Percentiles rank a stretch among this genome's conserved stretches.
phyloP scores from a whole-genome alignment of 1,284 basidiomycete genomes.

The Paramarasmius palmivorus region DNA sequence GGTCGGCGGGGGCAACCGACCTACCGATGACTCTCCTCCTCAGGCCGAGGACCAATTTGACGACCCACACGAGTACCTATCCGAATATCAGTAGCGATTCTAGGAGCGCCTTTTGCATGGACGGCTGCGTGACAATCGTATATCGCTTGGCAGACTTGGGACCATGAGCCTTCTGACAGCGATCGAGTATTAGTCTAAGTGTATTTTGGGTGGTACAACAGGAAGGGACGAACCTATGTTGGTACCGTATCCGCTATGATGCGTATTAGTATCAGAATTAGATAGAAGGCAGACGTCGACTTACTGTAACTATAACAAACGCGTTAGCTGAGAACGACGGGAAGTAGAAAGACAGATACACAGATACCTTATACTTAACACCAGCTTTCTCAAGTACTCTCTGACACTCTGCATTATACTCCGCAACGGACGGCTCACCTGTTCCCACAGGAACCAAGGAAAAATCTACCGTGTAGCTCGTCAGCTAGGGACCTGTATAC shows the following conservation, averaged over 20 bases:
- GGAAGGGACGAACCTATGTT: conserved; percentile 62
- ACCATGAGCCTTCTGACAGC: conserved; percentile 79
- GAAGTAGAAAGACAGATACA: conserved; percentile 10
- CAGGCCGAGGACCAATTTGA: conserved; percentile 51
- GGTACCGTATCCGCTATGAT: conserved; percentile 81
- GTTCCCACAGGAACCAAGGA: conserved; percentile 84
- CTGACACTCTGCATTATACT: conserved; percentile 78
- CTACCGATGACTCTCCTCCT: too few relatives aligned
- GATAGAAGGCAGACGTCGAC: too few relatives aligned
- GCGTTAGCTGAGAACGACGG: conserved; percentile 13
- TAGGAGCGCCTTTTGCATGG: conserved; percentile 72
- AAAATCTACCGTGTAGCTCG: too few relatives aligned
- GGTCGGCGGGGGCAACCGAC: too few relatives aligned
- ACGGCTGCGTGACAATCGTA: conserved; percentile 89
- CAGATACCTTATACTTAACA: conserved; percentile 72
- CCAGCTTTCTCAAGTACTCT: conserved; percentile 80
- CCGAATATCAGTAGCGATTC: conserved; percentile 86
- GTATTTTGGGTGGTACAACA: background rate
- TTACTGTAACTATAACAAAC: conserved; percentile 72
- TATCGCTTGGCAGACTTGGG: conserved; percentile 75
- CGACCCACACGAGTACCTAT: conserved; percentile 88
- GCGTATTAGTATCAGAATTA: background rate
- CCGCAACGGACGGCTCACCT: conserved; percentile 68
- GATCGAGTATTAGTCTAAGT: conserved; percentile 1
- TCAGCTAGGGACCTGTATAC: too few relatives aligned